Evolutionary conservation across 164 flowering plant species (phyloP).

Genomic region (Warburgia ugandensis): DNA sequence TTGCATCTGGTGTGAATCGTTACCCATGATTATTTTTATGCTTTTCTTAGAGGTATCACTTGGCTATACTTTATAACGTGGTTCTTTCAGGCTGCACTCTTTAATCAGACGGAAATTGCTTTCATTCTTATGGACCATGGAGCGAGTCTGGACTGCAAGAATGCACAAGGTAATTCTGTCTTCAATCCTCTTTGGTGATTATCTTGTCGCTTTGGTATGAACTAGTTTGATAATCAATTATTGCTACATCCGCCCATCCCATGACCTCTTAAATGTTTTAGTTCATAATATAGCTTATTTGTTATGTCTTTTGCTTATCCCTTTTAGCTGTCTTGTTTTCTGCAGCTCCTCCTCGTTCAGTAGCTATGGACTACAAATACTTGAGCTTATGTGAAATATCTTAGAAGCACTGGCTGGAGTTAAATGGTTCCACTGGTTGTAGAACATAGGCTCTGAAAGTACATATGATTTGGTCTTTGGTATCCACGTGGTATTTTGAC

Average conservation of each 20-base stretch:
- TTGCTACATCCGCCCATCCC: background rate
- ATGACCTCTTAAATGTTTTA: background rate
- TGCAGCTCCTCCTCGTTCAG: background rate
- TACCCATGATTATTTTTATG: background rate
- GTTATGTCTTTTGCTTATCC: background rate
- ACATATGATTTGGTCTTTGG: too few species aligned
- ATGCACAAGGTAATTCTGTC: conserved; percentile 67
- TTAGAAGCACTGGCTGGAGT: too few species aligned
- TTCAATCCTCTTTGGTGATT: background rate
- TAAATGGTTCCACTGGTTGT: too few species aligned
- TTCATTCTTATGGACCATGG: conserved; percentile 85
- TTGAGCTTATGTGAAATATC: too few species aligned
- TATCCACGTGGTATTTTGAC: too few species aligned
- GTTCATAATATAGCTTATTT: too few species aligned
- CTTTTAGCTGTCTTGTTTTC: background rate
- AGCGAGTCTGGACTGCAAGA: conserved; percentile 62
- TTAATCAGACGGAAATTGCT: conserved; percentile 81
- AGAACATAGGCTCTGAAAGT: too few species aligned
- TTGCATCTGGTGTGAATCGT: conserved; percentile 68
- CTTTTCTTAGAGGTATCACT: background rate
- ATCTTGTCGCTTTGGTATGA: too few species aligned
- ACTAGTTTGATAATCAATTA: background rate
- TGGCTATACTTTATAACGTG: background rate
- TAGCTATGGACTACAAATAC: too few species aligned
- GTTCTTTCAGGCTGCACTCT: conserved; percentile 73